Percentiles rank a stretch among this genome's conserved stretches.
Evolutionary conservation across 805 yeast genomes (phyloP).

Genomic region (Dipodascopsis uninucleata): DNA sequence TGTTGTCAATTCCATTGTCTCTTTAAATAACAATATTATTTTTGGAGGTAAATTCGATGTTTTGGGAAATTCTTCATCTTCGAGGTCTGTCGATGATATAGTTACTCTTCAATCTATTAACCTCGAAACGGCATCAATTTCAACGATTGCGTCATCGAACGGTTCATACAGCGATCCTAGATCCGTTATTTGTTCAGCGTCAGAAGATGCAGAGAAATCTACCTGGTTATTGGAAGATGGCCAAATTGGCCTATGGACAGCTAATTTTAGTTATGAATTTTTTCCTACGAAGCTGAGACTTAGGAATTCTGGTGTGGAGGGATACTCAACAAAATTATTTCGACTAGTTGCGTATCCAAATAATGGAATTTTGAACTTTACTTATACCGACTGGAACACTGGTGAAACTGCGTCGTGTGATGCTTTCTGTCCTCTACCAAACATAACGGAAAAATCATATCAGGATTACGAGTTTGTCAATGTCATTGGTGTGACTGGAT

Average conservation of each 20-base stretch:
- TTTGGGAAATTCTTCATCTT: conserved; percentile 46
- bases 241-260: conserved; percentile 63
- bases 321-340: conserved; percentile 53
- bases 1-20: conserved; percentile 58
- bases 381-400: conserved; percentile 73
- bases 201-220: conserved; percentile 15
- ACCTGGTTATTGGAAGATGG: conserved; percentile 53
- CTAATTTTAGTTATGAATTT: conserved; percentile 52
- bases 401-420: conserved; percentile 65
- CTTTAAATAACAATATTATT: conserved; percentile 49
- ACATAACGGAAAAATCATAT: conserved; percentile 41
- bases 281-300: conserved; percentile 71
- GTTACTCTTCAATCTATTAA: conserved; percentile 49
- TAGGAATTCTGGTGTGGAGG: conserved; percentile 49
- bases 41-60: conserved; percentile 77
- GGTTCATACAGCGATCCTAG: conserved; percentile 35
- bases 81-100: background rate
- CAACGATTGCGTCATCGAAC: conserved; percentile 45
- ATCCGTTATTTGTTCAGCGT: conserved; percentile 34
- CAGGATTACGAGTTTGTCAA: conserved; percentile 84
- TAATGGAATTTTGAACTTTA: conserved; percentile 84
- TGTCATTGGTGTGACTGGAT: conserved; percentile 52
- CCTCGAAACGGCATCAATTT: conserved; percentile 51
- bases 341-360: conserved; percentile 75
- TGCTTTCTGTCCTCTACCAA: conserved; percentile 78